A percentile compares a stretch with the other conserved stretches of the same genome.
Conservation (phyloP, 805 yeast genomes). For the Komagataella phaffii region DNA sequence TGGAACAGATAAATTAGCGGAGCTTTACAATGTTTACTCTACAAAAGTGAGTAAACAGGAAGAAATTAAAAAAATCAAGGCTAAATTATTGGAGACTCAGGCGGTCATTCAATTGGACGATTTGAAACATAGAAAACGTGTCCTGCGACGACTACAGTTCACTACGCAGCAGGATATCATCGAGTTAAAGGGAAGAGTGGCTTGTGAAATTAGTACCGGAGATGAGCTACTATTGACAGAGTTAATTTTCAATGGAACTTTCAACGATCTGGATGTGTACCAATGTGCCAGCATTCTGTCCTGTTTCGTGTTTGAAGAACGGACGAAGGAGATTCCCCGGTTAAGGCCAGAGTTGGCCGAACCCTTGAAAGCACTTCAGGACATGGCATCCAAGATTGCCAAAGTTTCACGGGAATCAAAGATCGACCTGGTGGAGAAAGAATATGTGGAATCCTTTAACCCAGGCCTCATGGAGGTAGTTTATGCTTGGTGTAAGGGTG, state of each 20-base stretch:
- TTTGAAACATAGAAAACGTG: conserved; percentile 84
- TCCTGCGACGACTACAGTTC: conserved; percentile 82
- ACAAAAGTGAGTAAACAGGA: conserved; percentile 48
- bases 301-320: conserved; percentile 94
- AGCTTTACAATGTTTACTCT: conserved; percentile 51
- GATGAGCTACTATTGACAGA: conserved; percentile 81
- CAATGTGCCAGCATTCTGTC: conserved; percentile 88
- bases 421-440: conserved; percentile 81
- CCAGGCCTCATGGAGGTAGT: conserved; percentile 96
- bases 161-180: conserved; percentile 80
- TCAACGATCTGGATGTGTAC: conserved; percentile 75
- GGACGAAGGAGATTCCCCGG: conserved; percentile 79
- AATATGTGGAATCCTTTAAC: conserved; percentile 83
- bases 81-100: conserved; percentile 68
- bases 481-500: conserved; percentile 93
- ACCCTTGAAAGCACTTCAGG: conserved; percentile 78
- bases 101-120: conserved; percentile 92
- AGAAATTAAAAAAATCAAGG: conserved; percentile 44
- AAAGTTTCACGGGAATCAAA: conserved; percentile 82
- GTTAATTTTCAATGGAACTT: conserved; percentile 88
- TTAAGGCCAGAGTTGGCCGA: conserved; percentile 85
- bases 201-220: conserved; percentile 91
- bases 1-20: conserved; percentile 45
- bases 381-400: conserved; percentile 85
- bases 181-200: conserved; percentile 94